phyloP scores from a whole-genome alignment of 1,139 yeast genomes.

The Hanseniaspora sp. region DNA sequence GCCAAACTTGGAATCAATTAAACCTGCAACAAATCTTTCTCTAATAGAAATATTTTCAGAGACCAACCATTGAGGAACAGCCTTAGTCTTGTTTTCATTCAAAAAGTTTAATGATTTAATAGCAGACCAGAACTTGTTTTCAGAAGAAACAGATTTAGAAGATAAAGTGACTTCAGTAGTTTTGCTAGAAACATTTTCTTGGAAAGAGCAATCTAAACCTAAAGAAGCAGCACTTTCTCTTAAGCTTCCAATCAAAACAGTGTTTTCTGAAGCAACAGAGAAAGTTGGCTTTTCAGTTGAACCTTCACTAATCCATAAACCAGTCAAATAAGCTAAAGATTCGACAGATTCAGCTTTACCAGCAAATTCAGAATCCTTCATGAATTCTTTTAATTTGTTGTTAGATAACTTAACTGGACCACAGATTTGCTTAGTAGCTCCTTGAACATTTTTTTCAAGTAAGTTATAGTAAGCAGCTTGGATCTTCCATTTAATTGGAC shows the following conservation, averaged over 20 bases:
- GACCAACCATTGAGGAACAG: conserved; percentile 23
- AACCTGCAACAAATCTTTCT: conserved; percentile 36
- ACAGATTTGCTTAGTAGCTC: conserved; percentile 29
- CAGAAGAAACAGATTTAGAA: not conserved
- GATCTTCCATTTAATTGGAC: conserved; percentile 28
- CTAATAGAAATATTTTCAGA: conserved; percentile 29
- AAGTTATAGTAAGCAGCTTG: conserved; percentile 30
- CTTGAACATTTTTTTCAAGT: conserved; percentile 24
- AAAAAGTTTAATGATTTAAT: conserved; percentile 14
- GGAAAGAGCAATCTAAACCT: conserved; percentile 18
- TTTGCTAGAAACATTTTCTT: not conserved
- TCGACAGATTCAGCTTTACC: conserved; percentile 18
- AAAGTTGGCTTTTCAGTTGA: conserved; percentile 25
- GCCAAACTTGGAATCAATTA: conserved; percentile 33
- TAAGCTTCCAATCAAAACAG: conserved; percentile 21
- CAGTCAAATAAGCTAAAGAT: conserved; percentile 30
- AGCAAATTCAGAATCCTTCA: conserved; percentile 20
- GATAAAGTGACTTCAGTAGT: not conserved
- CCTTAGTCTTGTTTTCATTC: conserved; percentile 20
- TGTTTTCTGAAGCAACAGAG: conserved; percentile 26
- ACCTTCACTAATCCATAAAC: conserved; percentile 27
- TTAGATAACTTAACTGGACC: conserved; percentile 31
- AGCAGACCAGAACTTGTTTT: conserved; percentile 25
- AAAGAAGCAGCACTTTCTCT: conserved; percentile 22
- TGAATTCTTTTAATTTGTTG: conserved; percentile 22